A percentile compares a stretch with the other conserved stretches of the same genome.
Conservation (phyloP, 2,329 filamentous ascomycete species). For the Epicoccum nigrum region DNA sequence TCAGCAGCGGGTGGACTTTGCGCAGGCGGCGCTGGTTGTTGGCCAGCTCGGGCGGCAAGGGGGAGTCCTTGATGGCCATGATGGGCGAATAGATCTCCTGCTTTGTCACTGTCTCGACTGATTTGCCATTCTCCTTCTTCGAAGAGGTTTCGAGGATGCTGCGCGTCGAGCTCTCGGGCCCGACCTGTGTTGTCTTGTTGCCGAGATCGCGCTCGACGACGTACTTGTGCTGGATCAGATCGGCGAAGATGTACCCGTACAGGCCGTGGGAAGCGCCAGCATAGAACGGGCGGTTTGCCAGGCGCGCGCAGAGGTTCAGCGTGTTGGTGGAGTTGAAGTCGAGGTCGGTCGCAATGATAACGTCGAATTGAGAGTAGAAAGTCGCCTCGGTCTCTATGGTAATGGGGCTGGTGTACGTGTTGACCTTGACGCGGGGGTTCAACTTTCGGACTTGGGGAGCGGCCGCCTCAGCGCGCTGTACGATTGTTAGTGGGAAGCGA, state of each 20-base stretch:
- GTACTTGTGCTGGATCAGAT: conserved; percentile 89
- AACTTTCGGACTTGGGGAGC: conserved; percentile 78
- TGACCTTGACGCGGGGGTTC: conserved; percentile 84
- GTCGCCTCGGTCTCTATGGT: conserved; percentile 64
- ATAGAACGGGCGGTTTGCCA: conserved; percentile 83
- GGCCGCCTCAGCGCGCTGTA: conserved; percentile 77
- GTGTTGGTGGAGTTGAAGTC: conserved; percentile 74
- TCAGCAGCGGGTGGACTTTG: conserved; percentile 81
- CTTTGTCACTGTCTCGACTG: conserved; percentile 88
- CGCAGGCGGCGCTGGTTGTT: conserved; percentile 71
- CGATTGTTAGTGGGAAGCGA: neutral
- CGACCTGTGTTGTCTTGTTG: conserved; percentile 66
- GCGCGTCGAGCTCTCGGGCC: conserved; percentile 78
- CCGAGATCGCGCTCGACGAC: conserved; percentile 83
- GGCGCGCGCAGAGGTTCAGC: conserved; percentile 85
- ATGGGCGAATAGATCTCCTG: conserved; percentile 89
- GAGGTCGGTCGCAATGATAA: conserved; percentile 89
- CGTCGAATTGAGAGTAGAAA: conserved; percentile 80
- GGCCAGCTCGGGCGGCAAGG: conserved; percentile 70
- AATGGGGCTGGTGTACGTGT: conserved; percentile 71
- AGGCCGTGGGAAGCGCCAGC: conserved; percentile 85
- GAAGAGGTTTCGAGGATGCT: conserved; percentile 74
- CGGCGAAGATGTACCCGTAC: conserved; percentile 94
- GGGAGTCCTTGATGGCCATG: conserved; percentile 80
- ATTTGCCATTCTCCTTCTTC: conserved; percentile 65